These are phyloP conservation scores for Pichia occidentalis DNA, from an alignment of 805 yeast species.

Conservation along the genomic window DNA sequence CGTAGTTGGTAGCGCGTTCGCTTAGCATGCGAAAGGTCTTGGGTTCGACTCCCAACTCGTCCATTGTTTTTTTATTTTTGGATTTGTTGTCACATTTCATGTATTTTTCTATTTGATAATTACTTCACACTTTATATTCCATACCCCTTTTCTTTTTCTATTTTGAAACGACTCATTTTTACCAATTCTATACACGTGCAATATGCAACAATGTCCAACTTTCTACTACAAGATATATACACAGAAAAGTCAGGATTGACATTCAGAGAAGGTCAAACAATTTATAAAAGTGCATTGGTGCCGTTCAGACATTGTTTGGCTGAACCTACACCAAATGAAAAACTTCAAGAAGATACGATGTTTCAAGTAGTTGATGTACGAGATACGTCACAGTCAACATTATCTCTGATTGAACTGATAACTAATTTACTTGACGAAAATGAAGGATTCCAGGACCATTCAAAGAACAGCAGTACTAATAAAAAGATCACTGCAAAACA, in stretches of 20 bases:
- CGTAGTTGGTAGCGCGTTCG: slow-evolving; percentile 73
- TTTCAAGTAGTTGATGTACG: slow-evolving; percentile 53
- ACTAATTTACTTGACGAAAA: slow-evolving; percentile 47
- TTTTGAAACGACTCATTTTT: too few relatives aligned
- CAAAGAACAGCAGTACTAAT: slow-evolving; percentile 23
- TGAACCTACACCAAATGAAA: slow-evolving; percentile 3
- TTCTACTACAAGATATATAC: slow-evolving; percentile 10
- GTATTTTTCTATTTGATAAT: too few relatives aligned
- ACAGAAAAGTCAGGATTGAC: not conserved
- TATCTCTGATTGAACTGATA: slow-evolving; percentile 52
- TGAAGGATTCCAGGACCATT: slow-evolving; percentile 52
- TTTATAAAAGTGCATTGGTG: slow-evolving; percentile 1
- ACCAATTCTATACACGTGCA: too few relatives aligned
- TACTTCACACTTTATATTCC: too few relatives aligned
- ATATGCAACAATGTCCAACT: not conserved
- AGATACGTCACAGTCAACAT: slow-evolving; percentile 45
- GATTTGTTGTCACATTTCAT: too few relatives aligned
- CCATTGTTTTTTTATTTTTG: slow-evolving; percentile 33
- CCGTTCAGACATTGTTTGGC: slow-evolving; percentile 12
- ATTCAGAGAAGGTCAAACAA: not conserved
- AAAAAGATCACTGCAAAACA: slow-evolving; percentile 4
- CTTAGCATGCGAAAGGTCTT: slow-evolving; percentile 41
- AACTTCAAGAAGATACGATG: slow-evolving; percentile 17
- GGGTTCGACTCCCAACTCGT: slow-evolving; percentile 75
- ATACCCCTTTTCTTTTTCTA: too few relatives aligned